Base-by-base conservation (phyloP, 192 early-diverging fungal genomes). In the Cladochytrium replicatum region DNA sequence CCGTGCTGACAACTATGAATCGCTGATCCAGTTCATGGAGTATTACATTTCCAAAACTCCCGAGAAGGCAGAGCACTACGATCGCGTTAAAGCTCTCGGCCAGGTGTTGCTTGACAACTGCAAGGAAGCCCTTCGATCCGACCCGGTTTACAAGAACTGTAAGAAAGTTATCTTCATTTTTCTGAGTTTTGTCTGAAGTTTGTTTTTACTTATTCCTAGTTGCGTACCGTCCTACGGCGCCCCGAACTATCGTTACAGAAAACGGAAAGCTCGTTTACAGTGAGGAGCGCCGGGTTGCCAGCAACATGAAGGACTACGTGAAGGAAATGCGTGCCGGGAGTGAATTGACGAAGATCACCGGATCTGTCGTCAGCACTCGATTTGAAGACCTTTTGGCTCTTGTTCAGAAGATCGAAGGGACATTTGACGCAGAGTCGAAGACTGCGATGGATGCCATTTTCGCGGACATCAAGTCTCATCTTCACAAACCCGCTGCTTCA, bases 231-330 rank as follows among this genome's bases (percentile, higher is more conserved):
- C 90, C 90, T 31, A 91, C 86, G 41, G 78, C 65, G 41, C 92
- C 92, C 44, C 75, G 71, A 52, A 91, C 90, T 8, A 63, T 69
- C 52, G 75, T 96, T 37, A 74, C 84, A 17, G 83, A 80, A 49
- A 73, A 69, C 58, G 92, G 92, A 50, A 79, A 86, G 52, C 82
- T 96, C 49, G 58, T 81, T 49, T 96, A 91, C 69, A 68, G 67
- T 32, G 91, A 94, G 67, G 78, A 87, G 48, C 85, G 78, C 63
- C 87, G 91, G 41, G 60, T 68, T 34, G 86, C 84, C 25, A 84
- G 83, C 66, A 95, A 95, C 80, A 76, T 96, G 63, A 82, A 88
- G 61, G 83, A 91, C 50, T 96, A 93, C 57, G 89, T 96, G 64
- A 77, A 82, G 60, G 84, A 84, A 42, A 88, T 96, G 88, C 69